These are phyloP conservation scores for Ulvella scutata DNA, from an alignment of 139 green algal species.

Conservation along the genomic window DNA sequence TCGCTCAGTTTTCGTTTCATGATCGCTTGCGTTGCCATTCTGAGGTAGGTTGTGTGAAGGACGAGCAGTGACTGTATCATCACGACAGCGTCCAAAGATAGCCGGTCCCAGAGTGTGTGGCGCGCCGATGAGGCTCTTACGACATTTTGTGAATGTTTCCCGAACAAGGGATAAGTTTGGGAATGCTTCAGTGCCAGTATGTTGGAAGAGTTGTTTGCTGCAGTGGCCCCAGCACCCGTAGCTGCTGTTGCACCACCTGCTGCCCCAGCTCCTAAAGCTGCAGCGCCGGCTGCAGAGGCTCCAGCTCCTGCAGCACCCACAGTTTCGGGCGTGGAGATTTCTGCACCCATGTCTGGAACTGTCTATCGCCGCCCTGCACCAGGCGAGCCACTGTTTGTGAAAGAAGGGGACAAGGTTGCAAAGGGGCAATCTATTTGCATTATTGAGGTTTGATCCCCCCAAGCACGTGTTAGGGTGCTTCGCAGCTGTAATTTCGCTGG, in stretches of 20 bases:
- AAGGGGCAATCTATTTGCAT: slow-evolving; percentile 92
- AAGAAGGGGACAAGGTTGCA: slow-evolving; percentile 80
- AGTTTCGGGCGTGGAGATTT: slow-evolving; percentile 16
- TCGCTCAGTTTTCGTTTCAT: neutral
- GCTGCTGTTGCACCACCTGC: slow-evolving; percentile 17
- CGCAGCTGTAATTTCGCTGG: no score
- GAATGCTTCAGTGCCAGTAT: no score
- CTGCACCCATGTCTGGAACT: slow-evolving; percentile 61
- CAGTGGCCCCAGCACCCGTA: slow-evolving; percentile 18
- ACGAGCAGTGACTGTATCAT: no score
- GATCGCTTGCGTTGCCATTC: no score
- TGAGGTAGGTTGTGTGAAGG: no score
- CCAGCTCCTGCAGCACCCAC: slow-evolving; percentile 11
- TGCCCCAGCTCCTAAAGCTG: slow-evolving; percentile 22
- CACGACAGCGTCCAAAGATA: no score
- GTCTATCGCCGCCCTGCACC: slow-evolving; percentile 67
- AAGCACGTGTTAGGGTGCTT: no score
- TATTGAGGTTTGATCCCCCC: slow-evolving; percentile 50
- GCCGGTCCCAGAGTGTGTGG: no score
- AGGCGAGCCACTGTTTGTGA: slow-evolving; percentile 79
- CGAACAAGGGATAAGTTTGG: no score
- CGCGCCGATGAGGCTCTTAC: no score
- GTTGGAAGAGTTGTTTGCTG: no score
- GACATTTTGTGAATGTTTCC: no score
- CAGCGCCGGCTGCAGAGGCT: slow-evolving; percentile 32